A percentile compares a stretch with the other conserved stretches of the same genome.
Conservation (phyloP, 106 monocot genomes). For the Dendrobium chrysotoxum region DNA sequence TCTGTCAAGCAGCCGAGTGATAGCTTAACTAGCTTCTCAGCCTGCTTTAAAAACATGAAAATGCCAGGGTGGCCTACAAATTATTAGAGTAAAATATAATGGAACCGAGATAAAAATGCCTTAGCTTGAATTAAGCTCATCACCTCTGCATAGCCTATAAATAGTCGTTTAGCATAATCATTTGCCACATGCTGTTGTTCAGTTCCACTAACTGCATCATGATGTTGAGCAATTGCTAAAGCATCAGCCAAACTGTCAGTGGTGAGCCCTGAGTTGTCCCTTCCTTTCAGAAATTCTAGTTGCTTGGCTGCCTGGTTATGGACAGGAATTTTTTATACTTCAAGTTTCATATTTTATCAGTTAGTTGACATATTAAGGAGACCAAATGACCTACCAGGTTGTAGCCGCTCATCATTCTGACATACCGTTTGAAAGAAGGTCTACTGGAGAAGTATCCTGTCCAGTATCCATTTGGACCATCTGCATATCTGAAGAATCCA, state of each 20-base stretch:
- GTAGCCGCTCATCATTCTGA: constrained; percentile 79
- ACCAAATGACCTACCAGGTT: constrained; percentile 53
- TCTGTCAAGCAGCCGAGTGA: constrained; percentile 82
- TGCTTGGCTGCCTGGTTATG: constrained; percentile 71
- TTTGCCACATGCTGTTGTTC: constrained; percentile 93
- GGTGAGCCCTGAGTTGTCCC: constrained; percentile 36
- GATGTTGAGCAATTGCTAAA: constrained; percentile 90
- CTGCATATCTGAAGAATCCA: constrained; percentile 69
- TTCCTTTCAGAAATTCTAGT: constrained; percentile 80
- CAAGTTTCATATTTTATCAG: constrained; percentile 1
- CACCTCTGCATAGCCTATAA: constrained; percentile 81
- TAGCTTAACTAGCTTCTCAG: constrained; percentile 64
- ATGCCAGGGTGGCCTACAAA: background rate
- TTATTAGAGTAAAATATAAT: background rate
- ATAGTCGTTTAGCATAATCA: constrained; percentile 89
- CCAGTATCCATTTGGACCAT: constrained; percentile 88
- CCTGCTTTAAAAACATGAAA: constrained; percentile 33
- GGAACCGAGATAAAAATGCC: constrained; percentile 3
- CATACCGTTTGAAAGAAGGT: constrained; percentile 83
- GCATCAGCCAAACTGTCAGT: constrained; percentile 86
- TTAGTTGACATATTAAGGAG: constrained; percentile 11
- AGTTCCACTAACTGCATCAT: constrained; percentile 98
- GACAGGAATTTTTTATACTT: background rate
- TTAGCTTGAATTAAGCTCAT: background rate
- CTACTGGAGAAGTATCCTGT: constrained; percentile 98